A percentile compares a stretch with the other conserved stretches of the same genome.
These are phyloP conservation scores for Neotropicomus parvogracilis DNA, from an alignment of 1,284 basidiomycete genomes.

Conservation along the genomic window DNA sequence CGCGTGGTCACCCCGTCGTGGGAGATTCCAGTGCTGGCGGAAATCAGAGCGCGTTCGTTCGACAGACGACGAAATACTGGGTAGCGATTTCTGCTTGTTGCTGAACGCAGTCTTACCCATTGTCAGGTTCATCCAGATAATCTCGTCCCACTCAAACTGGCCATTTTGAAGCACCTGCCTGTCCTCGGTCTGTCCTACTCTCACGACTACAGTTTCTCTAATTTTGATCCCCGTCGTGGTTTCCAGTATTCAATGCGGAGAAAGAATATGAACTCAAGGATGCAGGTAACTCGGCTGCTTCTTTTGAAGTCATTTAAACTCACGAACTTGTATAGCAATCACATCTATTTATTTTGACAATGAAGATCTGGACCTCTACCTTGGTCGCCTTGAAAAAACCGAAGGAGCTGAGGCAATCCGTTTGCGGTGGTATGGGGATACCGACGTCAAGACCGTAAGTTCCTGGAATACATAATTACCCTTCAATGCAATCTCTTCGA, in stretches of 20 bases:
- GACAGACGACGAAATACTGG: constrained; percentile 99
- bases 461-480: not conserved
- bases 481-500: not conserved
- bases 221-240: constrained; percentile 14
- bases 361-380: constrained; percentile 95
- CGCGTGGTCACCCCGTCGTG: constrained; percentile 89
- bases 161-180: constrained; percentile 90
- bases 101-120: constrained; percentile 6
- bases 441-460: constrained; percentile 71
- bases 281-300: constrained; percentile 52
- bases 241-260: constrained; percentile 87
- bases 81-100: constrained; percentile 42
- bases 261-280: constrained; percentile 92
- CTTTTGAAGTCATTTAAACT: constrained; percentile 3
- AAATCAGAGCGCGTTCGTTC: constrained; percentile 92
- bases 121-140: constrained; percentile 88
- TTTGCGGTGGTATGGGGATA: constrained; percentile 97
- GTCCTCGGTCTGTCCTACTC: constrained; percentile 66
- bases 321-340: constrained; percentile 49
- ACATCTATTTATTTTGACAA: constrained; percentile 94
- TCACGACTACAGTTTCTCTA: not conserved
- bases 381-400: constrained; percentile 96
- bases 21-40: constrained; percentile 95
- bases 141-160: constrained; percentile 93
- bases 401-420: constrained; percentile 98